Evolutionary conservation across 78 protist genomes (phyloP), one percentile per base, ranked within the genome.

Genomic region (Salpingoeca rosetta): DNA sequence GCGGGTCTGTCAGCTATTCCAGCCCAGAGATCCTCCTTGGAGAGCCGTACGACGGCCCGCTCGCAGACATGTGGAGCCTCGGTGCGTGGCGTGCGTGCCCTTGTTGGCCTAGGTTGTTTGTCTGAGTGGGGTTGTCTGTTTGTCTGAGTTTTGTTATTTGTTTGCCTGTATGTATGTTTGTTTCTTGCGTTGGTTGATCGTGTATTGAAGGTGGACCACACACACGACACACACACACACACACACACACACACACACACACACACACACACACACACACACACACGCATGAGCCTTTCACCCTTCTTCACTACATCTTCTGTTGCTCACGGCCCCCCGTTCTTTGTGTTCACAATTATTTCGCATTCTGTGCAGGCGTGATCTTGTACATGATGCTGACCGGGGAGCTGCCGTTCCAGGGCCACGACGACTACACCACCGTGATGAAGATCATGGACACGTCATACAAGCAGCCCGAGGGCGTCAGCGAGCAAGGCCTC

Each of bases 1-100:
- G 91, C 43, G 91, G 91, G 42, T 41, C 87, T 26, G 86, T 89
- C 35, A 45, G 84, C 72, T 93, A 93, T 78, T 89, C 95, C 7
- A 86, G 92, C 0, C 95, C 95, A 7, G 95, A 93, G 45, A 76
- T 93, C 65, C 44, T 93, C 0, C 81, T 38, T 0, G 92, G 92
- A 7, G 81, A 82, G 39, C 77, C 17, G 35, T 91, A 91, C 43
- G 83, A 22, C 28, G 93, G 93, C 0, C 90, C 87, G 7, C 17
- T 51, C 31, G 65, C 65, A 22, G 65, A 51, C 17, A 51, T 51
- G 31, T 51, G 65, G 65, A 51, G 65, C 65, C 65, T 51, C 65
- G 65, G n/a, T n/a, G n/a, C 28, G 74, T 12, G 28, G 87, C 84
- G 39, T 73, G 80, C 76, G 10, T 10, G 85, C 10, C 22, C 0